Evolutionary conservation across 805 yeast species (phyloP).

Genomic region (Sporopachydermia quercuum): DNA sequence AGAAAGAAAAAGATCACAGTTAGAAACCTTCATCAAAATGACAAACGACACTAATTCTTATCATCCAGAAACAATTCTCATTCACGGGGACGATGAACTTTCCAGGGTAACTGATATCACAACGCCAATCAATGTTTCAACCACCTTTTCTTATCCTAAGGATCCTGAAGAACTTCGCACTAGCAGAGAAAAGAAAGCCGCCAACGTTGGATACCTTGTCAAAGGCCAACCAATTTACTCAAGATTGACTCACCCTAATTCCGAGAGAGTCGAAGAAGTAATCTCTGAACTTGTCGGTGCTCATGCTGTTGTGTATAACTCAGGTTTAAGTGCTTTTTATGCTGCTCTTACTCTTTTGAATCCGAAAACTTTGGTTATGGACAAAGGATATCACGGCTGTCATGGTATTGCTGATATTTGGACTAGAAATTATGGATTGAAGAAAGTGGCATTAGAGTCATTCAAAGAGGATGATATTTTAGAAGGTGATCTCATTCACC

Average conservation of each 20-base stretch:
- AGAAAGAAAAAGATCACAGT: too few relatives aligned
- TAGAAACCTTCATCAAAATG: too few relatives aligned
- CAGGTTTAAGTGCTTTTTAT: slow-evolving; percentile 71
- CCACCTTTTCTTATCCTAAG: slow-evolving; percentile 56
- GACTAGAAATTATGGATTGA: slow-evolving; percentile 42
- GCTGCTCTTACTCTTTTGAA: slow-evolving; percentile 57
- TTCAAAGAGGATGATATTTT: slow-evolving; percentile 30
- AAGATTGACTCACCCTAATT: slow-evolving; percentile 60
- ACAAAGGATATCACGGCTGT: slow-evolving; percentile 77
- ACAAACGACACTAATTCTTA: too few relatives aligned
- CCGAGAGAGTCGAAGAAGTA: slow-evolving; percentile 50
- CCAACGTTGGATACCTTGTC: slow-evolving; percentile 8
- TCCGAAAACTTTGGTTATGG: slow-evolving; percentile 64
- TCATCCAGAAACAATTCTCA: slow-evolving; percentile 12
- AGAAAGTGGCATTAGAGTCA: slow-evolving; percentile 26
- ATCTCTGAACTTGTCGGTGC: slow-evolving; percentile 42
- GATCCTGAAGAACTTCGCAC: slow-evolving; percentile 43
- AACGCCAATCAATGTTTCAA: slow-evolving; percentile 70
- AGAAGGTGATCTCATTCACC: slow-evolving; percentile 63
- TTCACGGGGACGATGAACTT: slow-evolving; percentile 58
- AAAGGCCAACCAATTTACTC: slow-evolving; percentile 40
- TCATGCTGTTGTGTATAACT: slow-evolving; percentile 53
- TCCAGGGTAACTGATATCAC: slow-evolving; percentile 24
- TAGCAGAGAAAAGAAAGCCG: slow-evolving; percentile 21
- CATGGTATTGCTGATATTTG: slow-evolving; percentile 54